Base-by-base conservation (phyloP, 306 rosid species). In the Cajanus cajan region DNA sequence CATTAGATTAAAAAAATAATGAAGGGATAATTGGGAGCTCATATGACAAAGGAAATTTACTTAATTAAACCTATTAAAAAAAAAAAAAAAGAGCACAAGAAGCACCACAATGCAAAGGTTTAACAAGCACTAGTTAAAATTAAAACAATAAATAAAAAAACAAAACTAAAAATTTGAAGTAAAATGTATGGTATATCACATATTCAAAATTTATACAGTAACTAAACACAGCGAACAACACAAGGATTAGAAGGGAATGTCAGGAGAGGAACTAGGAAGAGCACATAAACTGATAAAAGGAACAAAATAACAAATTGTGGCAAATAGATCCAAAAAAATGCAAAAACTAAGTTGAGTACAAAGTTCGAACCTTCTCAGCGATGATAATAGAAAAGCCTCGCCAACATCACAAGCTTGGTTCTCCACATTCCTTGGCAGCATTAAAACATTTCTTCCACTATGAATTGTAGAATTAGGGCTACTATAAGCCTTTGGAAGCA, bases 361-460 rank as follows among this genome's bases (percentile, higher is more conserved):
- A 80, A 73, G 47, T 14, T 9, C 34, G 80, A 80, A 94, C 98
- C 98, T 94, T 79, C 91, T 88, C 6, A 94, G 87, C 16, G 97
- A 92, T 50, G 98, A 90, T 65, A 94, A 67, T 55, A 94, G 73
- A 87, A 89, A 89, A 62, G 98, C 89, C 85, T 92, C 98, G 16
- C 95, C 92, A 65, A 94, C 92, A 48, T 90, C 92, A 82, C 95
- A 92, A 13, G 72, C 88, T 77, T 90, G 97, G 77, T 82, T 86
- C 78, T 94, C 96, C 67, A 83, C 85, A 86, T 90, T 94, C 86
- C 90, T 92, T 24, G 90, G 86, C 61, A 77, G 63, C 64, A 89
- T 78, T 44, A 71, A 76, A 65, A 80, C 86, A 67, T 72, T 90
- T 84, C 97, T 88, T 66, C 94, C 93, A 83, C 89, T 78, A 82